Conservation (phyloP, 768 basidiomycete species). For the Sarcomyxa edulis region DNA sequence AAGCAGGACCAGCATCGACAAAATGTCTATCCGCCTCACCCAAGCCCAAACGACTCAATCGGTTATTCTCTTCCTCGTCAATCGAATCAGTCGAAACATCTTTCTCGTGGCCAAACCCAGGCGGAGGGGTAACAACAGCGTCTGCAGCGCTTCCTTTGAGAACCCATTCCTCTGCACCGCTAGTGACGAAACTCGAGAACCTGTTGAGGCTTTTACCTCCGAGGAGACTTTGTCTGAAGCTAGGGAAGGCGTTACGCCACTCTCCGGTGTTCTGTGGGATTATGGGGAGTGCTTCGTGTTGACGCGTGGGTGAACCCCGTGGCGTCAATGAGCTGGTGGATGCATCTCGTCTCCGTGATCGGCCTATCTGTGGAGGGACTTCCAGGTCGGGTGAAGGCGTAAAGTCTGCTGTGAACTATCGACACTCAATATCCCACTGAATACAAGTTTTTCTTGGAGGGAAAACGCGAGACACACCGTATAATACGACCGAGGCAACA, state of each 20-base stretch:
- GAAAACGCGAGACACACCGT: conserved; percentile 39
- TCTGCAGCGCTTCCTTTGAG: conserved; percentile 55
- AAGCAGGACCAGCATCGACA: conserved; percentile 64
- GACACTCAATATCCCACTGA: not conserved
- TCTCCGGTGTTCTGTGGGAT: conserved; percentile 69
- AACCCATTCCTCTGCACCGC: conserved; percentile 80
- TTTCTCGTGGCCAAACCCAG: conserved; percentile 17
- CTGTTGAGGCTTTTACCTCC: conserved; percentile 77
- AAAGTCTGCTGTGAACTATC: conserved; percentile 65
- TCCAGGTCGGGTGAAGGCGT: conserved; percentile 40
- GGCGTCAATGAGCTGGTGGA: conserved; percentile 47
- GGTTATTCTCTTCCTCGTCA: conserved; percentile 35
- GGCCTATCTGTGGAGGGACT: conserved; percentile 23
- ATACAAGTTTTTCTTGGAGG: not conserved
- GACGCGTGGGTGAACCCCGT: conserved; percentile 37
- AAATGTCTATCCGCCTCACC: conserved; percentile 66
- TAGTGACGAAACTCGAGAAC: conserved; percentile 84
- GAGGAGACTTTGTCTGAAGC: conserved; percentile 65
- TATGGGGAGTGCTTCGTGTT: conserved; percentile 33
- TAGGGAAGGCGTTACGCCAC: conserved; percentile 54
- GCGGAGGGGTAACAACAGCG: conserved; percentile 13
- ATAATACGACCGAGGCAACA: conserved; percentile 69
- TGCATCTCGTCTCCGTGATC: conserved; percentile 20
- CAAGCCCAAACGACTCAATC: conserved; percentile 33
- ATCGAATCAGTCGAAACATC: conserved; percentile 28